A percentile compares a stretch with the other conserved stretches of the same genome.
These are phyloP conservation scores for Suhomyces bokatorum DNA, from an alignment of 1,139 yeast species.

Conservation along the genomic window DNA sequence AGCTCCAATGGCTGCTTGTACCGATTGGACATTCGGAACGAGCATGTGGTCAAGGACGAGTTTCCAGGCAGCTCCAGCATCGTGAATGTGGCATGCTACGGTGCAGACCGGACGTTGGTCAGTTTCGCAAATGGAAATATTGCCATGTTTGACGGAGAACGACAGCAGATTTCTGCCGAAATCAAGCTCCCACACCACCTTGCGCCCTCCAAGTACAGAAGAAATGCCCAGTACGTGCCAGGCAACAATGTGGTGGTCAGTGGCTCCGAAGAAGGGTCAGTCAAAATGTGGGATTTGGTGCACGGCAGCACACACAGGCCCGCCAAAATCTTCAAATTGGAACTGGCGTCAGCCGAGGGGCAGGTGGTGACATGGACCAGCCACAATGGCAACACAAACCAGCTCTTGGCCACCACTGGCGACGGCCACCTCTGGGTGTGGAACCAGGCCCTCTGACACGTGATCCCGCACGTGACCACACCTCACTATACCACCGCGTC, in stretches of 20 bases:
- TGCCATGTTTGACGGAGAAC: constrained; percentile 1
- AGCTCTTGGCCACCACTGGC: constrained; percentile 23
- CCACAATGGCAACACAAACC: constrained; percentile 17
- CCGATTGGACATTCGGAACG: constrained; percentile 30
- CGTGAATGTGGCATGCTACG: constrained; percentile 6
- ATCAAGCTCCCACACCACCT: not conserved
- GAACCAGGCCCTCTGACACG: constrained; percentile 19
- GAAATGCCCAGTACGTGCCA: constrained; percentile 4
- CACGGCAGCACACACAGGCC: constrained; percentile 2
- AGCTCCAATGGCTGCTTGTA: constrained; percentile 33
- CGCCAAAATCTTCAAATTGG: not conserved
- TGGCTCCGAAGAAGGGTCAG: constrained; percentile 5
- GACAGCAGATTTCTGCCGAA: not conserved
- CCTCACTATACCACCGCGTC: not conserved
- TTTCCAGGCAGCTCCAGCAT: constrained; percentile 14
- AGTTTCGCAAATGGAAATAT: constrained; percentile 6
- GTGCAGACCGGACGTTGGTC: not conserved
- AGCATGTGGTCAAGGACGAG: constrained; percentile 17
- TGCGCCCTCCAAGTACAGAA: not conserved
- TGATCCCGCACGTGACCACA: not conserved
- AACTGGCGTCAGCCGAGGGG: not conserved
- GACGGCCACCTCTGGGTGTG: constrained; percentile 25
- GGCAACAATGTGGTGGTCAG: constrained; percentile 4
- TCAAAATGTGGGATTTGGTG: constrained; percentile 2
- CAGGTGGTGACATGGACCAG: constrained; percentile 4